A percentile compares a stretch with the other conserved stretches of the same genome.
Conservation (phyloP, 116 monocot species). For the Posidonia oceanica region DNA sequence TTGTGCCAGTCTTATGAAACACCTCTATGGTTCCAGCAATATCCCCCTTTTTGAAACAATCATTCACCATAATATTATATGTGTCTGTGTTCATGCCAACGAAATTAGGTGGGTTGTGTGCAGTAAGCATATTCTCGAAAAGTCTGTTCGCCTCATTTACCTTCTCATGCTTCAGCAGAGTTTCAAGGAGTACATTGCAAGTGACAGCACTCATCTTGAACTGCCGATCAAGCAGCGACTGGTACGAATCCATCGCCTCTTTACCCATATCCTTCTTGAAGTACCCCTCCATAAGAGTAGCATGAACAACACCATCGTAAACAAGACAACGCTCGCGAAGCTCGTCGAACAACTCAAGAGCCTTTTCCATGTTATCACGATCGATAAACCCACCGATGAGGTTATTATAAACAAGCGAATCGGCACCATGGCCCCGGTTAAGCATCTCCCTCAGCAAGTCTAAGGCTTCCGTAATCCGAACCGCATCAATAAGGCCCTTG, state of each 20-base stretch:
- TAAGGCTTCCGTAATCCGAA: conserved; percentile 67
- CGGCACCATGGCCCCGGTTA: conserved; percentile 65
- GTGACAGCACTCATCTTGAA: conserved; percentile 77
- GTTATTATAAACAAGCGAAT: conserved; percentile 83
- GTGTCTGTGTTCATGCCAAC: conserved; percentile 60
- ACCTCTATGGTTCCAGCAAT: conserved; percentile 58
- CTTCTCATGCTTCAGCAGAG: conserved; percentile 66
- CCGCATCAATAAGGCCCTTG: conserved; percentile 68
- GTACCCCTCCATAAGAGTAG: conserved; percentile 78
- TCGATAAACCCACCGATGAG: conserved; percentile 81
- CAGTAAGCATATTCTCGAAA: conserved; percentile 65
- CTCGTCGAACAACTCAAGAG: conserved; percentile 80
- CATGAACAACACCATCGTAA: conserved; percentile 80
- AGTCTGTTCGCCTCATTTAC: conserved; percentile 51
- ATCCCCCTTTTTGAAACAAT: conserved; percentile 56
- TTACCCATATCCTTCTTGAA: conserved; percentile 74
- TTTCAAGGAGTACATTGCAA: conserved; percentile 59
- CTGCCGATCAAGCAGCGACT: conserved; percentile 53
- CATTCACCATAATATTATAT: conserved; percentile 88
- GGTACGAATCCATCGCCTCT: conserved; percentile 93
- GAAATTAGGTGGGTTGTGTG: conserved; percentile 60
- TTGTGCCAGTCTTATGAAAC: conserved; percentile 55
- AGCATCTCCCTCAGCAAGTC: conserved; percentile 89
- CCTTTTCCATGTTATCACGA: conserved; percentile 61
- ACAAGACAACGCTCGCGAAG: conserved; percentile 67